A percentile compares a stretch with the other conserved stretches of the same genome.
These are phyloP conservation scores for Euphorbia peplus DNA, from an alignment of 345 rosid species.

Conservation along the genomic window DNA sequence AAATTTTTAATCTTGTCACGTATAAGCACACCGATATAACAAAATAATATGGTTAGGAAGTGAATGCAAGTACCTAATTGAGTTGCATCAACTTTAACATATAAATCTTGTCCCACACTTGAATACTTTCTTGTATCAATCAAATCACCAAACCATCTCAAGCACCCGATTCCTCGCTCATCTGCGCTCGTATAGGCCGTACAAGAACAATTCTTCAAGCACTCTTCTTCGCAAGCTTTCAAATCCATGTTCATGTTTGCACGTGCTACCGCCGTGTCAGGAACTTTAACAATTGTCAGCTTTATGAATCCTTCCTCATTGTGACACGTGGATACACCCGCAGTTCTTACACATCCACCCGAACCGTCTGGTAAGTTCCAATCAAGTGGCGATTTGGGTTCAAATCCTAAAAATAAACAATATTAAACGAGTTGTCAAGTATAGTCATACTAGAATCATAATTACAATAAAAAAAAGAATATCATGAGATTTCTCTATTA, in stretches of 20 bases:
- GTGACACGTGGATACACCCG: background rate
- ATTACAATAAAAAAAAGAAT: too few species aligned
- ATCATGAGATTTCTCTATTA: too few species aligned
- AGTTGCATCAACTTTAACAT: constrained; percentile 16
- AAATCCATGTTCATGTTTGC: constrained; percentile 8
- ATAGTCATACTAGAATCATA: too few species aligned
- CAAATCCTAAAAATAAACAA: too few species aligned
- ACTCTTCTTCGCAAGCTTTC: constrained; percentile 26
- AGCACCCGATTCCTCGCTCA: constrained; percentile 29
- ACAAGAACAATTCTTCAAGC: constrained; percentile 36
- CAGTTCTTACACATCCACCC: constrained; percentile 49
- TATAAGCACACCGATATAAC: too few species aligned
- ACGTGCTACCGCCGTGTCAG: constrained; percentile 13
- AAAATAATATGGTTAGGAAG: too few species aligned
- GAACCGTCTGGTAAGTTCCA: constrained; percentile 39
- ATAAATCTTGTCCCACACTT: constrained; percentile 15
- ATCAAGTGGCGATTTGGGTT: constrained; percentile 39
- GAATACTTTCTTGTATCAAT: constrained; percentile 18
- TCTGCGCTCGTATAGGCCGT: background rate
- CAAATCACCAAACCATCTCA: constrained; percentile 32
- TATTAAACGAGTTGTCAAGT: too few species aligned
- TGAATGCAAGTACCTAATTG: constrained; percentile 15
- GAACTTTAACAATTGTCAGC: constrained; percentile 16
- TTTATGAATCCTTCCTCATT: constrained; percentile 30
- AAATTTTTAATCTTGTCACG: too few species aligned